phyloP scores from a whole-genome alignment of 148 eudicot species.

The Camellia sinensis region DNA sequence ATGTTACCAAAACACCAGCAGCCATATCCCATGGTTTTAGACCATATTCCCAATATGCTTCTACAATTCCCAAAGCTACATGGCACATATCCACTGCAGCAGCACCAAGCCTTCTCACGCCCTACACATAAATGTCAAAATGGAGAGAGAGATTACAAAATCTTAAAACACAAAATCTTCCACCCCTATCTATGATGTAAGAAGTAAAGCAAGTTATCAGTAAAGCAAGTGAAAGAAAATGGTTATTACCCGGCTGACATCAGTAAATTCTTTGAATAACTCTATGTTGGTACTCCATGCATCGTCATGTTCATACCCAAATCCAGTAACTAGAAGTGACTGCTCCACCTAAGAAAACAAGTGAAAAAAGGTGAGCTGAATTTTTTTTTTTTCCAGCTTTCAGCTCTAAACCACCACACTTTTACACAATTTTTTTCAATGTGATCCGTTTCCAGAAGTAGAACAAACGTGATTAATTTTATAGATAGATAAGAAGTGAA shows the following conservation, averaged over 20 bases:
- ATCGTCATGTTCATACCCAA: slow-evolving; percentile 98
- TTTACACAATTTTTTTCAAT: too few relatives aligned
- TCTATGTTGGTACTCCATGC: slow-evolving; percentile 89
- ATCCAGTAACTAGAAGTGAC: slow-evolving; percentile 95
- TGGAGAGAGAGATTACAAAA: slow-evolving; percentile 2
- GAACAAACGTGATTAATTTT: not conserved
- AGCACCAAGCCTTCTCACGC: slow-evolving; percentile 98
- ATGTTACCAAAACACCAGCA: slow-evolving; percentile 95
- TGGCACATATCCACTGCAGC: slow-evolving; percentile 99
- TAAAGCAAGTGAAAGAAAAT: not conserved
- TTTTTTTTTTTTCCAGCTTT: too few relatives aligned
- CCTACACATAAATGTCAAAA: slow-evolving; percentile 41
- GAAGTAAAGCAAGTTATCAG: not conserved
- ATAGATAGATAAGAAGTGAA: not conserved
- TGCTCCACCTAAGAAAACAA: slow-evolving; percentile 60
- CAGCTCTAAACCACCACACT: not conserved
- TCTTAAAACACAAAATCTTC: slow-evolving; percentile 16
- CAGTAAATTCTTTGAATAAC: slow-evolving; percentile 91
- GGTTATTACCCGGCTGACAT: slow-evolving; percentile 78
- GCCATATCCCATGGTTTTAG: slow-evolving; percentile 99
- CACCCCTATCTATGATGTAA: not conserved
- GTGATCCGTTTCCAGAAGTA: not conserved
- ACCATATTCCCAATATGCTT: slow-evolving; percentile 97
- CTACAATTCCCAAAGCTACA: slow-evolving; percentile 90
- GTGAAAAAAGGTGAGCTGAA: not conserved